Evolutionary conservation across 495 filamentous ascomycete genomes (phyloP).

Genomic region (Chaetomium cochliodes): DNA sequence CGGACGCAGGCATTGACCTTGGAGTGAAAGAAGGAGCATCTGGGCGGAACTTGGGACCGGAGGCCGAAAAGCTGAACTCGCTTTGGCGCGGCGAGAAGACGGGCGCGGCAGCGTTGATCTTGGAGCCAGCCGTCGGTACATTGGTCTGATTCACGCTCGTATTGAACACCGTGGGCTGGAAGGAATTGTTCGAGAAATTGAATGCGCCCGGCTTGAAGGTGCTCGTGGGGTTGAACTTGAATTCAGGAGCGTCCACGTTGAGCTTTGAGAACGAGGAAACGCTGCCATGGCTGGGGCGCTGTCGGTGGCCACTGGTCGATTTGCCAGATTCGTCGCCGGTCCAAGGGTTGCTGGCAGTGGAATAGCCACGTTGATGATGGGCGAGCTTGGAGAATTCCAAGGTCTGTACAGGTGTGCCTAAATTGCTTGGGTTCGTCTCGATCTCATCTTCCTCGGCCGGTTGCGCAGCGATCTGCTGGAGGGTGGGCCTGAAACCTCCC

Average conservation of each 20-base stretch:
- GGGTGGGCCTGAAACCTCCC: conserved; percentile 34
- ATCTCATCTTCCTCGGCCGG: conserved; percentile 62
- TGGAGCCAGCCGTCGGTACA: conserved; percentile 38
- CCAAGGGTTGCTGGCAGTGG: conserved; percentile 53
- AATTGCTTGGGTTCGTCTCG: conserved; percentile 73
- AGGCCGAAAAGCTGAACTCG: conserved; percentile 73
- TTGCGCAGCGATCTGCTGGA: conserved; percentile 33
- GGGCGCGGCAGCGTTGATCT: conserved; percentile 68
- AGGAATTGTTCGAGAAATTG: conserved; percentile 53
- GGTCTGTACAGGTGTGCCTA: conserved; percentile 58
- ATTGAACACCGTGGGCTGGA: conserved; percentile 51
- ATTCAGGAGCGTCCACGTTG: conserved; percentile 85
- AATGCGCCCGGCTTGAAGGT: conserved; percentile 60
- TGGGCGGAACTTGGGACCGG: conserved; percentile 70
- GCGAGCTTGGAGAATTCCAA: conserved; percentile 42
- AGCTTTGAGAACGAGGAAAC: conserved; percentile 72
- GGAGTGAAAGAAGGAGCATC: conserved; percentile 81
- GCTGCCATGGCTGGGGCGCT: conserved; percentile 54
- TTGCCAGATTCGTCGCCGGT: conserved; percentile 43
- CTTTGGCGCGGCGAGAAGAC: conserved; percentile 66
- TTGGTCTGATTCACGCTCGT: conserved; percentile 36
- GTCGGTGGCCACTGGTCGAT: conserved; percentile 23
- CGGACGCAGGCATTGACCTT: conserved; percentile 41
- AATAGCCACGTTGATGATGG: conserved; percentile 43
- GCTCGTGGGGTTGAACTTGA: conserved; percentile 68